Evolutionary conservation across 371 early-diverging fungal genomes (phyloP).

Genomic region (Rhizomucor pusillus): DNA sequence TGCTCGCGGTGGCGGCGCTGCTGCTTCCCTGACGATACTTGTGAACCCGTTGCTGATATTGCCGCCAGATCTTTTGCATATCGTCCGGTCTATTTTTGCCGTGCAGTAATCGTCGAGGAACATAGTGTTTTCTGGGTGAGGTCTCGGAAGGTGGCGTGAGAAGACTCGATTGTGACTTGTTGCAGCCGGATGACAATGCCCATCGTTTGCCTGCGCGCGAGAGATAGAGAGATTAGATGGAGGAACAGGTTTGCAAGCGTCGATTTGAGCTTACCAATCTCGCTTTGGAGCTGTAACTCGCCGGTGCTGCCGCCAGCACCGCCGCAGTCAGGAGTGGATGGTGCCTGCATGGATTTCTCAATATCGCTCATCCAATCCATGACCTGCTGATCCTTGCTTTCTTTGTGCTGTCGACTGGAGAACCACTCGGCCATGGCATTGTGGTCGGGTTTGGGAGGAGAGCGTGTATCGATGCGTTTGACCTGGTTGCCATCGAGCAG

Average conservation of each 20-base stretch:
- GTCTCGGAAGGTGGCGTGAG: constrained; percentile 26
- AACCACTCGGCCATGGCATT: constrained; percentile 38
- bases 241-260: not conserved
- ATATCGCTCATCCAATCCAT: constrained; percentile 42
- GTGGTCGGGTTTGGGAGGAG: constrained; percentile 29
- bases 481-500: not conserved
- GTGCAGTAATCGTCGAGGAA: constrained; percentile 20
- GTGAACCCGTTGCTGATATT: not conserved
- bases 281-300: constrained; percentile 33
- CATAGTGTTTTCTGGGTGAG: constrained; percentile 26
- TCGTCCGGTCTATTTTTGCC: not conserved
- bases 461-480: constrained; percentile 1
- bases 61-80: not conserved
- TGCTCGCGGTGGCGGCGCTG: not conserved
- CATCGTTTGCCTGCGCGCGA: constrained; percentile 23
- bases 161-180: constrained; percentile 15
- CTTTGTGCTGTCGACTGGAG: constrained; percentile 17
- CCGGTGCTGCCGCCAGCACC: not conserved
- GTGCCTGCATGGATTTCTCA: constrained; percentile 20
- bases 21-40: not conserved
- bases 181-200: constrained; percentile 14
- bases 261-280: constrained; percentile 23
- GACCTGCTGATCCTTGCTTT: constrained; percentile 22
- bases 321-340: constrained; percentile 4
- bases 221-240: not conserved